Base-by-base conservation (phyloP, 225 moss, liverwort and hornwort genomes). In the Pseudisothecium myosuroides region DNA sequence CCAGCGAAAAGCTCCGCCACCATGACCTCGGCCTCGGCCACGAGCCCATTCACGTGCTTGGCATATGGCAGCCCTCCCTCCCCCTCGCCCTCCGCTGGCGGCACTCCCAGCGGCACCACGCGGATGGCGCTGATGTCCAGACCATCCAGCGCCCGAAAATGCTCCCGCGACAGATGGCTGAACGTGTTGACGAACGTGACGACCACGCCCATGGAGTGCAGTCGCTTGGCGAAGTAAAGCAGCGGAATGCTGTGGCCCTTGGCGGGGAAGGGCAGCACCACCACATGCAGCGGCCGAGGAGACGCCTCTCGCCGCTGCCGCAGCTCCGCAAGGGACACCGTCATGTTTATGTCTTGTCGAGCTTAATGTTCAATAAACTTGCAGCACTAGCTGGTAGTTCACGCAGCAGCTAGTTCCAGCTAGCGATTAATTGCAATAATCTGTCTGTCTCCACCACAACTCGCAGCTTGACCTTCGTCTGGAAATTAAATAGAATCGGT, bases 181-280 rank as follows among this genome's bases (percentile, higher is more conserved):
- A 69, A 91, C 15, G 77, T 43, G 83, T 91, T 91, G 60, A 86
- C 86, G 84, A 86, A 91, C 12, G 91, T 91, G 85, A 91, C 86
- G 47, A 39, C 61, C 37, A 83, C 86, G n/a, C 76, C 89, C 89
- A 86, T 76, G 19, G 45, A 26, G 7, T 91, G 50, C 75, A 91
- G 77, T 26, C 89, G 77, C 83, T 89, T 83, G 50, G 91, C 91
- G 60, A 91, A 91, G 64, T 89, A 86, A 37, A 91, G 89, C 59
- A 91, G 45, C 54, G 89, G 91, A 83, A 91, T 91, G 62, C 91
- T 91, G 83, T 91, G 91, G 20, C 91, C 91, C 59, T 86, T 89
- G 39, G 91, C 91, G 41, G 91, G 91, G 62, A 31, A 91, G 29
- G 91, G 89, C 41, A 91, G 83, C 39, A 91, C 83, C 66, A 91